Percentiles rank a stretch among this genome's conserved stretches.
Conservation (phyloP, 2,329 filamentous ascomycete genomes). For the Fusarium sterilihyphosum region DNA sequence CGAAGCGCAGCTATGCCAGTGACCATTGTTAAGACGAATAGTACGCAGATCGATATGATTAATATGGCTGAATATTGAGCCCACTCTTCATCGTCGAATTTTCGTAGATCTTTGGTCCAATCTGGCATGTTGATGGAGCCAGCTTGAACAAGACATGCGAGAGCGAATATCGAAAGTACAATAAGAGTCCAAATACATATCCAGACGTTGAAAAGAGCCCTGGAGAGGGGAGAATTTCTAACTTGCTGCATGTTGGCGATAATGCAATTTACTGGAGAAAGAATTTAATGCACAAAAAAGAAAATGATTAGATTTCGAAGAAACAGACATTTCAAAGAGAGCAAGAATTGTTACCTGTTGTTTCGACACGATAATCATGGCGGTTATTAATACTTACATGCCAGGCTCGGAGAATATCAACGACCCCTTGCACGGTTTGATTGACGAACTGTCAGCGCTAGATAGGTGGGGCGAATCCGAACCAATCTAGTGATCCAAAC, state of each 20-base stretch:
- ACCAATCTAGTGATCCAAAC: not conserved
- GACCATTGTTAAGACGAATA: not conserved
- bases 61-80: conserved; percentile 9
- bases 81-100: conserved; percentile 16
- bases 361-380: not conserved
- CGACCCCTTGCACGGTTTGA: not conserved
- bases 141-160: conserved; percentile 6
- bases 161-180: conserved; percentile 6
- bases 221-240: not conserved
- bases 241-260: not conserved
- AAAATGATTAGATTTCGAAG: fast-evolving
- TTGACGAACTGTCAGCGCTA: conserved; percentile 14
- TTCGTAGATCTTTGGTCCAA: conserved; percentile 25
- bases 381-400: not conserved
- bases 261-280: not conserved
- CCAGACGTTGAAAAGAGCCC: conserved; percentile 1
- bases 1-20: conserved; percentile 3
- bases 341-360: not conserved
- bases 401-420: conserved; percentile 2
- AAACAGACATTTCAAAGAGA: not conserved
- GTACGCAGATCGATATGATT: not conserved
- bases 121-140: conserved; percentile 6
- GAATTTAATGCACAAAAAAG: not conserved
- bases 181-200: not conserved
- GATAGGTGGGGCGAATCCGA: conserved; percentile 6